Base-by-base conservation (phyloP, 768 basidiomycete genomes). In the Chlorophyllum brunneum region DNA sequence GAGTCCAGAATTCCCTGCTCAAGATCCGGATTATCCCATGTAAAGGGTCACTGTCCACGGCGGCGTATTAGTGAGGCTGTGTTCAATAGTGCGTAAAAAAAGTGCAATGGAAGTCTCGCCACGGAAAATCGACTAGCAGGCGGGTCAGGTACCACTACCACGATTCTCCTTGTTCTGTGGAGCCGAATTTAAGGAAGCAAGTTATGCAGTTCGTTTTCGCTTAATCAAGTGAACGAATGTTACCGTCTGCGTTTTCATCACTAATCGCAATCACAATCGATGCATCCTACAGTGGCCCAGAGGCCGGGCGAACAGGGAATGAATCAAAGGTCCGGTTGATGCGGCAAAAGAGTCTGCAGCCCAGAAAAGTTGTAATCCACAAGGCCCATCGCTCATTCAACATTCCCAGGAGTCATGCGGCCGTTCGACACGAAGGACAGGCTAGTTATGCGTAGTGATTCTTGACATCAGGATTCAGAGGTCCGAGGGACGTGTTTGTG, bases 81-180 rank as follows among this genome's bases (percentile, higher is more conserved):
- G 38, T 40, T 40, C 39, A 22, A 18, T 26, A 31, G 27, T 22
- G 27, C 38, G 18, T 22, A n/a, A 39, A 31, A 30, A 26, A 27
- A 39, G 27, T 18, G 48, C 48, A 40, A 50, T 40, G 48, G 48
- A 40, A 50, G 38, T 11, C n/a, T n/a, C n/a, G n/a, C 22, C 22
- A 22, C 26, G 26, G 34, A 50, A 48, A 29, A 40, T 24, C 33
- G 22, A 23, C 29, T 31, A 31, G 26, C 7, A 38, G 36, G 7
- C 29, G 31, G 30, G 27, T 30, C 48, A 50, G 48, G 48, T 31
- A 40, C 37, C 37, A 20, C 27, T 33, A 10, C 18, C 29, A 16
- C 13, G 27, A 26, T 50, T 40, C 48, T 48, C 43, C 20, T 33
- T 24, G 43, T 34, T 29, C 9, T 23, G n/a, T 47, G 45, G 33